Evolutionary conservation across 1,284 basidiomycete genomes (phyloP).

Genomic region (Papiliotrema terrestris): DNA sequence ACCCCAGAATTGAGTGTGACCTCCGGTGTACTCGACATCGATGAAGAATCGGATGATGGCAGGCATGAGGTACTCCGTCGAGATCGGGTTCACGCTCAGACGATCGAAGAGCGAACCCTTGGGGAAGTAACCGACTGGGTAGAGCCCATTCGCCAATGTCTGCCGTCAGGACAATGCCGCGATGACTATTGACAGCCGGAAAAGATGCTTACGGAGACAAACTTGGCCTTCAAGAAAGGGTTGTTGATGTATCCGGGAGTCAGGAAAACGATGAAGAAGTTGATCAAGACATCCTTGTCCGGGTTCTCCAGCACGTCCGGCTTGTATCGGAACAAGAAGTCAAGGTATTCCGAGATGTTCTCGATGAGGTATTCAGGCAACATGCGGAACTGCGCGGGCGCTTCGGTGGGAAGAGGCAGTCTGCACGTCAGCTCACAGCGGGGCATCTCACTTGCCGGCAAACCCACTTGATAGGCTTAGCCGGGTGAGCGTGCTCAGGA

Average conservation of each 20-base stretch:
- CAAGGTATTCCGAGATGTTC: conserved; percentile 86
- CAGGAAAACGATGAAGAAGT: conserved; percentile 87
- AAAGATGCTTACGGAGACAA: conserved; percentile 70
- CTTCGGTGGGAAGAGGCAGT: conserved; percentile 78
- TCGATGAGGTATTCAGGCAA: conserved; percentile 94
- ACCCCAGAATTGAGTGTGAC: conserved; percentile 96
- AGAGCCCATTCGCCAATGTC: conserved; percentile 79
- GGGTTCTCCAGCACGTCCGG: conserved; percentile 77
- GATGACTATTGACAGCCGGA: no score
- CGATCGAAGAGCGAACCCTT: conserved; percentile 76
- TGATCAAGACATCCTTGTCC: conserved; percentile 82
- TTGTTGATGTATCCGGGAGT: conserved; percentile 98
- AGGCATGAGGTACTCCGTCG: conserved; percentile 84
- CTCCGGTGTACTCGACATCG: conserved; percentile 95
- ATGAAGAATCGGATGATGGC: conserved; percentile 94
- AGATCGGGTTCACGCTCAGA: conserved; percentile 79
- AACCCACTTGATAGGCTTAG: conserved; percentile 62
- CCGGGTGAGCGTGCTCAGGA: conserved; percentile 74
- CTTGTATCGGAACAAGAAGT: conserved; percentile 70
- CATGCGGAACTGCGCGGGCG: conserved; percentile 78
- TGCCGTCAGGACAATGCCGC: conserved; percentile 37
- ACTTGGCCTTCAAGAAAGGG: conserved; percentile 96
- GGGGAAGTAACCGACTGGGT: conserved; percentile 69
- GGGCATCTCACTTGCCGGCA: no score
- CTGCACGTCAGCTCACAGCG: conserved; percentile 50